Conservation (phyloP, 495 filamentous ascomycete genomes). For the Penicillium paxilli region DNA sequence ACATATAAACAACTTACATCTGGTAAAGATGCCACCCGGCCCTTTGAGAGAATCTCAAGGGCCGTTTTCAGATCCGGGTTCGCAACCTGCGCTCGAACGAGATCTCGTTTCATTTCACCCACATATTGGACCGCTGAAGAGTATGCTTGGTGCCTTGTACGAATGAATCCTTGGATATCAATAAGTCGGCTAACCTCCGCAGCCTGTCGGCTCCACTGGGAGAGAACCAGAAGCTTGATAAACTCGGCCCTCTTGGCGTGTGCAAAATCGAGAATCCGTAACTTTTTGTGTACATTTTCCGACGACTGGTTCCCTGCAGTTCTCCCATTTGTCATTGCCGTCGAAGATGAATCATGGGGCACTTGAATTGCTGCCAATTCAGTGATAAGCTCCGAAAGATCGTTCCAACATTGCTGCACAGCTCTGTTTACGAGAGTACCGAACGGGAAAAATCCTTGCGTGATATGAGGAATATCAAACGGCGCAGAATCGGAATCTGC, state of each 20-base stretch:
- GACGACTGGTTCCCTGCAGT: conserved; percentile 55
- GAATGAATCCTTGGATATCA: conserved; percentile 74
- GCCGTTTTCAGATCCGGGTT: conserved; percentile 92
- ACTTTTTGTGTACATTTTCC: conserved; percentile 77
- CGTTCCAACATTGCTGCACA: conserved; percentile 78
- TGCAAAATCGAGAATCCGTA: conserved; percentile 70
- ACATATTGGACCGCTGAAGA: conserved; percentile 57
- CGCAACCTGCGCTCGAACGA: conserved; percentile 65
- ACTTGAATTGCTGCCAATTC: conserved; percentile 66
- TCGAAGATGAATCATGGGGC: conserved; percentile 32
- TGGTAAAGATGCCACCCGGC: conserved; percentile 71
- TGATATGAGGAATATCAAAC: conserved; percentile 79
- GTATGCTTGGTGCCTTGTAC: conserved; percentile 57
- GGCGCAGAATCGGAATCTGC: conserved; percentile 29
- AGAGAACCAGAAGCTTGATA: conserved; percentile 86
- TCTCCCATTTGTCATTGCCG: conserved; percentile 51
- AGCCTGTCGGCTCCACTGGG: conserved; percentile 81
- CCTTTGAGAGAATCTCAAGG: conserved; percentile 75
- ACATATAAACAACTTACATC: conserved; percentile 55
- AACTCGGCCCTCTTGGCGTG: conserved; percentile 67
- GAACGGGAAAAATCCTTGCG: conserved; percentile 70
- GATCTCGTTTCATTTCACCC: conserved; percentile 65
- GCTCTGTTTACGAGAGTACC: conserved; percentile 69
- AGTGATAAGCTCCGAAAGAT: conserved; percentile 67
- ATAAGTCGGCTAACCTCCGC: conserved; percentile 77